Conservation (phyloP, 768 basidiomycete species). For the Auriscalpium microsporum region DNA sequence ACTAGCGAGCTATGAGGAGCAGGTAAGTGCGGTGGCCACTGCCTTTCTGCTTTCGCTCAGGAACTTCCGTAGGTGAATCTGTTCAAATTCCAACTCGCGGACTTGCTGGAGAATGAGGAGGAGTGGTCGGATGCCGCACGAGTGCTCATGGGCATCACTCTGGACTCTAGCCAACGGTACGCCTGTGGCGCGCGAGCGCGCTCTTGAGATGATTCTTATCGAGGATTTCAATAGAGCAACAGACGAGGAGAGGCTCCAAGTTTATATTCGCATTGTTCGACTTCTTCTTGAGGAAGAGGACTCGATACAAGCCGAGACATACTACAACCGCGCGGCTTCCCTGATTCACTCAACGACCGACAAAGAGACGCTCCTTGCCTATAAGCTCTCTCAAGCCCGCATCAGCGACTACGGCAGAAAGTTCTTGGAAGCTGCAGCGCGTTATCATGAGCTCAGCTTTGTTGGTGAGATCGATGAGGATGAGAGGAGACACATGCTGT, state of each 20-base stretch:
- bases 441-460: constrained; percentile 93
- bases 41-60: neutral
- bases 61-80: constrained; percentile 54
- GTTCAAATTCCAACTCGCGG: constrained; percentile 82
- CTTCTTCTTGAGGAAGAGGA: constrained; percentile 94
- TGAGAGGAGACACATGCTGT: constrained; percentile 88
- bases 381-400: constrained; percentile 90
- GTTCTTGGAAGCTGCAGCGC: constrained; percentile 88
- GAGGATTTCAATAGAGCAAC: constrained; percentile 12
- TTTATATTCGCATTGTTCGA: constrained; percentile 92
- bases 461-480: constrained; percentile 89
- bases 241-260: constrained; percentile 80
- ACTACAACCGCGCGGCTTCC: constrained; percentile 91
- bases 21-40: constrained; percentile 43
- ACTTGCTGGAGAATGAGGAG: constrained; percentile 81
- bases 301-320: constrained; percentile 94
- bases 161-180: constrained; percentile 84
- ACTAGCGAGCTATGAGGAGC: constrained; percentile 90
- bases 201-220: neutral
- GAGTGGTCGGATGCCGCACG: constrained; percentile 92
- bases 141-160: constrained; percentile 84
- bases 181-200: constrained; percentile 11
- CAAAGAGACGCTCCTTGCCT: constrained; percentile 71
- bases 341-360: constrained; percentile 75
- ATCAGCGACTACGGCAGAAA: constrained; percentile 88